Evolutionary conservation across 257 asterid genomes (phyloP), one percentile per base, ranked within the genome.

Genomic region (Solanum rostratum): DNA sequence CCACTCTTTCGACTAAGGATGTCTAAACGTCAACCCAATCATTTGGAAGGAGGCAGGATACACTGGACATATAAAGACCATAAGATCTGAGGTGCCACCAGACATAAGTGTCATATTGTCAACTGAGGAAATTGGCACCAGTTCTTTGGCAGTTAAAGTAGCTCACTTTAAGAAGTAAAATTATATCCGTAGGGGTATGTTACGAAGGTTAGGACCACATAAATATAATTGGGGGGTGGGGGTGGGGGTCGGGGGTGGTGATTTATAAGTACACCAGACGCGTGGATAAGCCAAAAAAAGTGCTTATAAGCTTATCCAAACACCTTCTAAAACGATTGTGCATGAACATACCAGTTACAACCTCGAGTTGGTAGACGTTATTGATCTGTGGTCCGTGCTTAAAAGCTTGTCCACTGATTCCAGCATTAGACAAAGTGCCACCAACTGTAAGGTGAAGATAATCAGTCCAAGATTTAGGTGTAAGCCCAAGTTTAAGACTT

Each of bases 401-500:
- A 87, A 96, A 95, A 9, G 99, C 98, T 84, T 96, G 98, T 60
- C 99, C 98, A 57, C 99, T 96, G 71, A 96, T 90, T 57, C 99
- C 99, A 7, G 94, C 98, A 81, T 95, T 92, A 10, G 98, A 96
- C 84, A 95, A 82, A 39, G 99, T 96, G 5, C 99, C 99, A 7
- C 99, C 99, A 37, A 96, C 97, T 1, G 97, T 92, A 68, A 96
- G 97, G 87, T 91, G 97, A 79, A 96, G 94, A 88, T 95, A 96
- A 87, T 95, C 97, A 6, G 98, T 95, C 98, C 99, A 96, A 6
- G 98, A 96, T 83, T 90, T 92, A 18, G 99, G 99, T 0, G 99
- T 79, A 12, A 96, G 89, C 14, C 99, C 99, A 50, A 81, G 88
- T 87, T 93, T 90, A 68, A 95, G 91, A 55, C 97, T 90, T 86